A percentile compares a stretch with the other conserved stretches of the same genome.
These are phyloP conservation scores for Diplodia intermedia DNA, from an alignment of 2,329 filamentous ascomycete species.

Conservation along the genomic window DNA sequence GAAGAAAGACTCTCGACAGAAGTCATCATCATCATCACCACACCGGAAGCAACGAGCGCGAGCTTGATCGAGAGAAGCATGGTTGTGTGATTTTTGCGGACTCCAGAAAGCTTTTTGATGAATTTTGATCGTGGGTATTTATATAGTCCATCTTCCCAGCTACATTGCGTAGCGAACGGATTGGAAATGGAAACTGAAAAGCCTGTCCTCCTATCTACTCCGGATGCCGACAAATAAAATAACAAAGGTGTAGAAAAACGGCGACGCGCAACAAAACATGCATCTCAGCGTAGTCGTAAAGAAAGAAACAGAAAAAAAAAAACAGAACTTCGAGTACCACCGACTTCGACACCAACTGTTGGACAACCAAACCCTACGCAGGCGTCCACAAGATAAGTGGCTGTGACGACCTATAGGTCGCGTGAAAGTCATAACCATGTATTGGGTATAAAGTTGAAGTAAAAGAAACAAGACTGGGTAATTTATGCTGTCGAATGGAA, in stretches of 20 bases:
- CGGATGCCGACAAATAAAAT: slow-evolving; percentile 3
- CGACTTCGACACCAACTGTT: slow-evolving; percentile 3
- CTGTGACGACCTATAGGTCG: slow-evolving; percentile 1
- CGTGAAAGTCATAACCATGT: slow-evolving; percentile 26
- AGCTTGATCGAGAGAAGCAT: not conserved
- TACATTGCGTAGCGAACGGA: not conserved
- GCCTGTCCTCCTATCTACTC: slow-evolving; percentile 18
- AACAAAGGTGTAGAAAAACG: not conserved
- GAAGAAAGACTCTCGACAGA: not conserved
- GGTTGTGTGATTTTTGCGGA: not conserved
- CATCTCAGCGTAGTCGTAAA: slow-evolving; percentile 12
- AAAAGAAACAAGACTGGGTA: not conserved
- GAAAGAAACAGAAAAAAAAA: not conserved
- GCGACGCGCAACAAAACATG: not conserved
- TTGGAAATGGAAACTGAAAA: not conserved
- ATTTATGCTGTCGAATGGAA: slow-evolving; percentile 1
- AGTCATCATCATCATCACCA: not conserved
- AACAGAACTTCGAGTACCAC: not conserved
- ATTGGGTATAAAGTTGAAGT: slow-evolving; percentile 30
- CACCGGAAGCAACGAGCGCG: not conserved
- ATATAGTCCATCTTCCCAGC: not conserved
- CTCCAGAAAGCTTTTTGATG: not conserved
- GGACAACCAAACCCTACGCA: not conserved
- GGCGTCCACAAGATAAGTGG: not conserved
- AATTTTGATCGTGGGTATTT: slow-evolving; percentile 7